phyloP scores from a whole-genome alignment of 108 stramenopile species.

The Cyclostephanos tholiformis region DNA sequence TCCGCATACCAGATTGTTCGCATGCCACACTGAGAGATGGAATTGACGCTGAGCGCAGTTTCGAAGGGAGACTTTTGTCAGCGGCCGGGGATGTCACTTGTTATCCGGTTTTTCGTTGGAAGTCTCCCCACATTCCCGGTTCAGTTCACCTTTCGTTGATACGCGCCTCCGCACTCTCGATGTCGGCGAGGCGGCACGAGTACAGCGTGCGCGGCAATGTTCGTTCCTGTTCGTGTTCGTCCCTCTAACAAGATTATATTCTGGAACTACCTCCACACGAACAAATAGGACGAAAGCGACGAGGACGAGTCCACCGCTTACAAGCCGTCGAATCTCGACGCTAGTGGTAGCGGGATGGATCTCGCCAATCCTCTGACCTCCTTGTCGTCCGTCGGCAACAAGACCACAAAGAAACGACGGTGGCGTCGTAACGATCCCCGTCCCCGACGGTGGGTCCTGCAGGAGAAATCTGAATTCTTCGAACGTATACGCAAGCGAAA shows the following conservation, averaged over 20 bases:
- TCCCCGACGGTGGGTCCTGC: conserved; percentile 78
- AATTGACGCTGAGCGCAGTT: conserved; percentile 17
- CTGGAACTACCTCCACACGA: background rate
- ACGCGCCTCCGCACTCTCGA: no score
- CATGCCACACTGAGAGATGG: conserved; percentile 23
- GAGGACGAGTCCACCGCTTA: conserved; percentile 43
- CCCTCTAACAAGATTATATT: no score
- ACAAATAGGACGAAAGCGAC: conserved; percentile 65
- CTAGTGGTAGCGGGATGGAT: conserved; percentile 7
- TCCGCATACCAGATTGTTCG: no score
- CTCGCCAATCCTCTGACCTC: conserved; percentile 2
- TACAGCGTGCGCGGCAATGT: no score
- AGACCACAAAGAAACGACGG: conserved; percentile 57
- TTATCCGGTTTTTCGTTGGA: background rate
- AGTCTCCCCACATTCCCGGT: background rate
- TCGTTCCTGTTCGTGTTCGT: background rate
- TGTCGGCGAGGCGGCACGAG: no score
- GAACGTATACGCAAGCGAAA: conserved; percentile 64
- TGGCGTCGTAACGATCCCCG: conserved; percentile 69
- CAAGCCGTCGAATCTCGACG: conserved; percentile 20
- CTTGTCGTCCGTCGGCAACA: no score
- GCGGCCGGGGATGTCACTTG: background rate
- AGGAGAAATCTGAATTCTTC: conserved; percentile 77
- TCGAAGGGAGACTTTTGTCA: conserved; percentile 14
- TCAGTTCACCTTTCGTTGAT: no score